Base-by-base conservation (phyloP, 805 yeast species). In the Barnettozyma pratensis region DNA sequence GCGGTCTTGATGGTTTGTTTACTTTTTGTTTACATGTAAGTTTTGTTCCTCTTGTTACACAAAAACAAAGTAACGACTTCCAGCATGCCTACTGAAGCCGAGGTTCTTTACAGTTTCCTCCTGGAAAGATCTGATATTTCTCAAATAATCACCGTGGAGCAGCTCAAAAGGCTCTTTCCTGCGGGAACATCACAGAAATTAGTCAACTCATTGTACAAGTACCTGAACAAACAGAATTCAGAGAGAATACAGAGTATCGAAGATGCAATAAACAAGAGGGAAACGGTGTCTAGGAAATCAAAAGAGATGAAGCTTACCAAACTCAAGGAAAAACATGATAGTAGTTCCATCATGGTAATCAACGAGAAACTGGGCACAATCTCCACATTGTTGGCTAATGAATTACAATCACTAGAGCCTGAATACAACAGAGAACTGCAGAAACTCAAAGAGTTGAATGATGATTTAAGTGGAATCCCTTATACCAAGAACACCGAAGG, bases 381-480 rank as follows among this genome's bases (percentile, higher is more conserved):
- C 29, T 57, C 63, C n/a, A 42, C 54, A 1, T 56, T 66, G 0
- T 30, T 73, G 6, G 65, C 57, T 5, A 41, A 51, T 0, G 70
- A 69, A 34, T 28, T 65, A 11, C 32, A 48, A 5, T 37, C 34
- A 6, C 32, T 52, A 9, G 59, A 69, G 3, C 63, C 61, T 26
- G 53, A 54, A 9, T 50, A 69, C 37, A 60, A 11, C 4, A 34
- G 3, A 10, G 42, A 35, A 12, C 34, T 45, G 19, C 34, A 40
- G 7, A 28, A 32, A 11, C 39, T 49, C 8, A 40, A 37, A 12
- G 39, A 44, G 2, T 25, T 42, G 7, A 41, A 40, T 8, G 53
- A 61, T 45, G 71, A 66, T 32, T 45, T 70, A 29, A 44, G 48
- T 48, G 61, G 48, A 58, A 58, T 52, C 59, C 66, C 54, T 1